These are phyloP conservation scores for Pyrus communis DNA, from an alignment of 306 rosid species.

Conservation along the genomic window DNA sequence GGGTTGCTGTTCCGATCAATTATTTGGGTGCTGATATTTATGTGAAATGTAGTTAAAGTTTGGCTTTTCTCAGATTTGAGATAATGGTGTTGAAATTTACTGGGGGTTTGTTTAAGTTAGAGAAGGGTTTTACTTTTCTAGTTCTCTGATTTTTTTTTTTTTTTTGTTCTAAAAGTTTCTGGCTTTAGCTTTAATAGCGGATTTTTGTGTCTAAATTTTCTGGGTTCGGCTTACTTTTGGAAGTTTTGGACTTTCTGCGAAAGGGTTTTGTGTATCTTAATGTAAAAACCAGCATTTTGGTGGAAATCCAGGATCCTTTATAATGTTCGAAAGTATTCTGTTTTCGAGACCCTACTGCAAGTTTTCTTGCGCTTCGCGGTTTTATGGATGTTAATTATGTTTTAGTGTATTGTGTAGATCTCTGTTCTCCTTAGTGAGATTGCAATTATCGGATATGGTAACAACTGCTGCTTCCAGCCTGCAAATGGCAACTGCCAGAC, in stretches of 20 bases:
- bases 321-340: neutral
- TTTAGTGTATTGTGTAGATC: conserved; percentile 23
- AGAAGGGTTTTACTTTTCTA: neutral
- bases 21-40: neutral
- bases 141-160: no score
- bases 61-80: neutral
- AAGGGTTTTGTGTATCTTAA: neutral
- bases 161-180: neutral
- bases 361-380: neutral
- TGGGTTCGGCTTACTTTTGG: neutral
- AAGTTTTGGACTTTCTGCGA: neutral
- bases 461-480: conserved; percentile 60
- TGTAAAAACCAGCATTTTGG: neutral
- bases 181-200: neutral
- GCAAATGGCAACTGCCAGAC: conserved; percentile 52
- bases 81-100: neutral
- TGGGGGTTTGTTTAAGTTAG: neutral
- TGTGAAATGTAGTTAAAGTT: neutral
- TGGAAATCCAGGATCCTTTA: neutral
- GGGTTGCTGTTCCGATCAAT: neutral
- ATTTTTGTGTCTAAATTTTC: neutral
- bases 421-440: conserved; percentile 19
- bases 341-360: neutral
- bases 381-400: conserved; percentile 8
- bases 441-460: conserved; percentile 45